Conservation (phyloP, 805 yeast genomes). For the Saturnispora zaruensis region DNA sequence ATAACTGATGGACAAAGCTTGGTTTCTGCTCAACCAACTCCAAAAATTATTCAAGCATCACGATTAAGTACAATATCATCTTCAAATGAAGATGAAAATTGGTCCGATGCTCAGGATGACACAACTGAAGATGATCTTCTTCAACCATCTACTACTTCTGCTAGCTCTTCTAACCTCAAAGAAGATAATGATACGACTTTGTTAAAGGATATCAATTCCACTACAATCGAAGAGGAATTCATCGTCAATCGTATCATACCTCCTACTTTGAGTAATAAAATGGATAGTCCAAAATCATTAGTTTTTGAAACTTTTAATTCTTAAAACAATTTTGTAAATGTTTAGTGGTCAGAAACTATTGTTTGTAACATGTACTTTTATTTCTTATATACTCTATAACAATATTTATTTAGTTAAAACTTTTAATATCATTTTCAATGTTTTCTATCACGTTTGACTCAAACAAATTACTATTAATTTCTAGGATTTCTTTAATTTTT, state of each 20-base stretch:
- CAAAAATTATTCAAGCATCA: background rate
- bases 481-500: slow-evolving; percentile 13
- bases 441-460: background rate
- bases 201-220: background rate
- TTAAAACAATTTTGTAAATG: background rate
- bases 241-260: background rate
- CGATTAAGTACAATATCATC: slow-evolving; percentile 2
- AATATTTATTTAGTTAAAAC: background rate
- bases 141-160: background rate
- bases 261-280: background rate
- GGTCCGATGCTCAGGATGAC: slow-evolving; percentile 2
- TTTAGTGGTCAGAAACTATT: background rate
- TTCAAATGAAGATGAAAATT: background rate
- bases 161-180: background rate
- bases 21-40: slow-evolving; percentile 3
- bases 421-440: background rate
- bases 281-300: slow-evolving; percentile 7
- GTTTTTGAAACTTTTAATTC: slow-evolving; percentile 6
- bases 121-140: background rate
- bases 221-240: background rate
- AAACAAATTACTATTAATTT: slow-evolving; percentile 14
- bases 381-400: background rate
- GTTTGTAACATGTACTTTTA: background rate
- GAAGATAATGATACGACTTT: too few relatives aligned
- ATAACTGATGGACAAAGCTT: slow-evolving; percentile 4